Evolutionary conservation across 1,284 basidiomycete species (phyloP), one percentile per base, ranked within the genome.

Genomic region (Rhodotorula glutinis): DNA sequence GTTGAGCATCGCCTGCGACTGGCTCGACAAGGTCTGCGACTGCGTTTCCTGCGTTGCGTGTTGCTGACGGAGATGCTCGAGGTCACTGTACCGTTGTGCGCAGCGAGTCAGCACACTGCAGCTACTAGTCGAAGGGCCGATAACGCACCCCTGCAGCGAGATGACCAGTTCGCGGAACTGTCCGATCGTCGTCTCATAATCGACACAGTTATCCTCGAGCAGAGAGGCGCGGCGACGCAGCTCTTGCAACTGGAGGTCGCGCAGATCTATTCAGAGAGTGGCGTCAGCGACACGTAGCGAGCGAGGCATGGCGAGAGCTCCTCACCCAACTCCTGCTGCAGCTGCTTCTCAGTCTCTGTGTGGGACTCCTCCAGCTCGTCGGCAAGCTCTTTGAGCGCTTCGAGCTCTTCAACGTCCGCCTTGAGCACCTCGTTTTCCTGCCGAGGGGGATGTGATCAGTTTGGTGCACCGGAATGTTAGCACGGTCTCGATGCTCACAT

Each of bases 291-390:
- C 10, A n/a, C 16, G 2, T 25, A 27, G 49, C 49, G 14, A 56
- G 55, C 30, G 27, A 21, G 9, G n/a, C 2, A 17, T 9, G 25
- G 40, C 43, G 47, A 61, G 55, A 74, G 16, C 16, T 21, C 5
- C 84, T 60, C 57, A 90, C 91, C 88, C 52, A 98, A 84, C 65
- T 97, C 94, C 63, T 91, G 91, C 75, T 94, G 88, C 71, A 98
- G 80, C 51, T 89, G 86, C 79, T 91, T 92, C 80, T 98, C 95
- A 0, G 92, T 92, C 79, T 97, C 95, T 11, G 91, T 79, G 74
- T 98, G 95, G 75, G 91, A 92, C 80, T 98, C 95, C 79, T 98
- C 96, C 4, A 99, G 84, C 79, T 99, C 96, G 73, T 98, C 95
- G 71, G 88, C 92, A 62, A 99, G 87, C 75, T 98, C 94, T 78